Evolutionary conservation across 768 basidiomycete genomes (phyloP), one percentile per base, ranked within the genome.

Genomic region (Coprinopsis cinerea): DNA sequence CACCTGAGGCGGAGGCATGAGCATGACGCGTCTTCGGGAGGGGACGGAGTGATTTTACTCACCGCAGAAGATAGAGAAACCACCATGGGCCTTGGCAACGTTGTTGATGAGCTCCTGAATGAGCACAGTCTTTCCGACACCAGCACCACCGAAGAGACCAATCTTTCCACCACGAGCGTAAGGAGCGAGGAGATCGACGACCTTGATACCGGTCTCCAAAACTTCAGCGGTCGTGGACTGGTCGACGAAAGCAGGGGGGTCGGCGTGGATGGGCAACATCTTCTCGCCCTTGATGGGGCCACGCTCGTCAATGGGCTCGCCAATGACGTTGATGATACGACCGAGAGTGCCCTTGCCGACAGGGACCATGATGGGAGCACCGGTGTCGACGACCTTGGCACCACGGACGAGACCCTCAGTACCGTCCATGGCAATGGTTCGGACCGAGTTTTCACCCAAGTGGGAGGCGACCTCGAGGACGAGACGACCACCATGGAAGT

Each of bases 161-260:
- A 99, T 98, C 76, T 99, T 99, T 73, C 96, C 96, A 77, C 96
- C 96, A 85, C 96, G 94, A 60, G 96, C 96, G 67, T 99, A 99
- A 52, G 96, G 96, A 48, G 96, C 96, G 59, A 99, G 88, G 58
- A 99, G 87, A 71, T 99, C 96, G 69, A 99, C 96, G 66, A 99
- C 96, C 79, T 99, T 99, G 81, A 99, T 99, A 76, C 96, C 96
- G 49, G 96, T 99, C 77, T 99, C 96, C 63, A 99, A 79, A 49
- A 99, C 92, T 69, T 99, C 96, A 56, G 96, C 94, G 39, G 92
- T 93, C 48, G 96, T 99, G 26, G 96, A 96, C 73, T 99, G 96
- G 61, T 98, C 95, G 55, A 97, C 91, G 77, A 98, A 99, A 28
- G 89, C 69, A 52, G 96, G 96, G 52, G 96, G 92, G 54, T 99